Evolutionary conservation across 768 basidiomycete genomes (phyloP).

Genomic region (Glaciozyma antarctica): DNA sequence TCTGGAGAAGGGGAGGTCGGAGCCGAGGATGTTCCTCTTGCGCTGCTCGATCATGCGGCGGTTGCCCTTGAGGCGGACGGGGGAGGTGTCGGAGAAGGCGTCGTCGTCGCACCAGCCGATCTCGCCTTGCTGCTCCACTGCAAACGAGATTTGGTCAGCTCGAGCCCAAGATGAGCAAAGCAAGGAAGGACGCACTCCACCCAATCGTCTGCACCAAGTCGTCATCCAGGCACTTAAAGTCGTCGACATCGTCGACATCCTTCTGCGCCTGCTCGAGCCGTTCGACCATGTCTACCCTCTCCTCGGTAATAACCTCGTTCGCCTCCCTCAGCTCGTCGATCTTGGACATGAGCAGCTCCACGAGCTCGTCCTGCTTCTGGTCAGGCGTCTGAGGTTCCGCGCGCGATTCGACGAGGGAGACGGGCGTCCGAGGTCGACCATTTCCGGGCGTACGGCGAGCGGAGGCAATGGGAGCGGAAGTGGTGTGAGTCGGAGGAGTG

Average conservation of each 20-base stretch:
- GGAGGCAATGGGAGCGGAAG: background rate
- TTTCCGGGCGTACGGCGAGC: background rate
- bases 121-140: background rate
- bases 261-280: slow-evolving; percentile 19
- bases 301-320: slow-evolving; percentile 22
- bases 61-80: background rate
- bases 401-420: background rate
- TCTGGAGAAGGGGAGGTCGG: background rate
- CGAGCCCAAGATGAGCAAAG: background rate
- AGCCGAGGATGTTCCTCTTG: background rate
- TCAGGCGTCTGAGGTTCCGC: slow-evolving; percentile 6
- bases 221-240: slow-evolving; percentile 24
- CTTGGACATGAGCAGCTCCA: slow-evolving; percentile 29
- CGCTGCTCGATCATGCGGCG: background rate
- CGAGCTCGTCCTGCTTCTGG: slow-evolving; percentile 19
- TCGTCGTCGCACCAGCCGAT: slow-evolving; percentile 17
- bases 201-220: background rate
- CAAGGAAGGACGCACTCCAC: slow-evolving; percentile 9
- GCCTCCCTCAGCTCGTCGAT: slow-evolving; percentile 31
- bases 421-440: background rate
- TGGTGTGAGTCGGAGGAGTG: background rate
- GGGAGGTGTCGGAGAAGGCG: background rate
- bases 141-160: background rate
- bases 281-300: slow-evolving; percentile 19
- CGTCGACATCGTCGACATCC: slow-evolving; percentile 10